Percentiles rank a stretch among this genome's conserved stretches.
Evolutionary conservation across 2,329 filamentous ascomycete genomes (phyloP).

Genomic region (Clonostachys chloroleuca): DNA sequence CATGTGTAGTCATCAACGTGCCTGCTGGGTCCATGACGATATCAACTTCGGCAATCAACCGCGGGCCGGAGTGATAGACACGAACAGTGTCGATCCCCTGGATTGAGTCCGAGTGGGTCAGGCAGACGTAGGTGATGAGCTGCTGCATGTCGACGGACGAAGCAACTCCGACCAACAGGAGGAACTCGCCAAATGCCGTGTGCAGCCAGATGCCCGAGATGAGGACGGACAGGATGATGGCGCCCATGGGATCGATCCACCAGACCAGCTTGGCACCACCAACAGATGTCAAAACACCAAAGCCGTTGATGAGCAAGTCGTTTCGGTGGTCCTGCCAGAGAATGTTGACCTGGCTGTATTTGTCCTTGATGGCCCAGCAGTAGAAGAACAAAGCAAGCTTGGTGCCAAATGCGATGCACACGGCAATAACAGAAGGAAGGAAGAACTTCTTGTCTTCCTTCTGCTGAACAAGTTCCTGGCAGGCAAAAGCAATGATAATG

Average conservation of each 20-base stretch:
- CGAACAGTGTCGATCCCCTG: slow-evolving; percentile 90
- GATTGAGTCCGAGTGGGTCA: slow-evolving; percentile 83
- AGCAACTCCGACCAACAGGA: slow-evolving; percentile 84
- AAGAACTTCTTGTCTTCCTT: slow-evolving; percentile 63
- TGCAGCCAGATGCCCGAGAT: slow-evolving; percentile 79
- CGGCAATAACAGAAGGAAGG: slow-evolving; percentile 79
- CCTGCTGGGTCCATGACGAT: slow-evolving; percentile 83
- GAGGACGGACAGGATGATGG: slow-evolving; percentile 74
- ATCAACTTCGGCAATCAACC: slow-evolving; percentile 92
- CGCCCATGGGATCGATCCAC: slow-evolving; percentile 95
- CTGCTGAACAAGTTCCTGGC: slow-evolving; percentile 59
- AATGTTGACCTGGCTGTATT: slow-evolving; percentile 87
- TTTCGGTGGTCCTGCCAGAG: slow-evolving; percentile 97
- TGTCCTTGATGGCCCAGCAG: slow-evolving; percentile 86
- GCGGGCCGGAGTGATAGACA: slow-evolving; percentile 84
- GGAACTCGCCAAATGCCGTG: slow-evolving; percentile 85
- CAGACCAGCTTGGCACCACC: slow-evolving; percentile 82
- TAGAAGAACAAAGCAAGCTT: slow-evolving; percentile 85
- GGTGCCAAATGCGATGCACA: slow-evolving; percentile 76
- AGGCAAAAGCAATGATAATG: slow-evolving; percentile 87
- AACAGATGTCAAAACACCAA: slow-evolving; percentile 87
- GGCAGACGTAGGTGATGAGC: slow-evolving; percentile 85
- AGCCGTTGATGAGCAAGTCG: slow-evolving; percentile 93
- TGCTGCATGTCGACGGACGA: slow-evolving; percentile 84
- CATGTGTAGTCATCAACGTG: slow-evolving; percentile 75